Evolutionary conservation across 108 stramenopile genomes (phyloP).

Genomic region (Skeletonema potamos): DNA sequence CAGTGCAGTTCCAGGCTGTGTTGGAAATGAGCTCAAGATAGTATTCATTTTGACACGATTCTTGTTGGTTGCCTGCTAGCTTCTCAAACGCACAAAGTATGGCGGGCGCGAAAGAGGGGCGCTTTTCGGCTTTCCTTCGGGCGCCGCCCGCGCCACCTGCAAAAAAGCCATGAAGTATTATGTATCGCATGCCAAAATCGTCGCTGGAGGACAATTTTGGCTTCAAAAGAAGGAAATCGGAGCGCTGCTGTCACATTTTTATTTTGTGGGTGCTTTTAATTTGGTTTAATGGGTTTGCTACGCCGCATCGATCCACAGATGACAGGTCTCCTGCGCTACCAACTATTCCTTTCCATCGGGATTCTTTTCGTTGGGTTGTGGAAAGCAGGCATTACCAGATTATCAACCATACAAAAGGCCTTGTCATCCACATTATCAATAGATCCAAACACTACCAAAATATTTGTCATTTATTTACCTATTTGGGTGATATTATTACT

Average conservation of each 20-base stretch:
- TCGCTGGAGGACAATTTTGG: no score
- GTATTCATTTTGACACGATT: no score
- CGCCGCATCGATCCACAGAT: background rate
- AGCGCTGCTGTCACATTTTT: background rate
- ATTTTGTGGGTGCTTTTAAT: background rate
- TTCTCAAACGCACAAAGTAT: no score
- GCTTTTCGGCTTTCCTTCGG: no score
- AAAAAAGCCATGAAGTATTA: no score
- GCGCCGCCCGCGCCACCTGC: no score
- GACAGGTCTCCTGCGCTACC: constrained; percentile 57
- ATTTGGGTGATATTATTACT: constrained; percentile 56
- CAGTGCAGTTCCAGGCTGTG: no score
- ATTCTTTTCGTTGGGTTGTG: constrained; percentile 56
- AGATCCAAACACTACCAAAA: constrained; percentile 2
- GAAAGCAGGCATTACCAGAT: constrained; percentile 34
- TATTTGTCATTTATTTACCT: constrained; percentile 55
- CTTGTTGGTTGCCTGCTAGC: no score
- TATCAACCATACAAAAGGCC: constrained; percentile 1
- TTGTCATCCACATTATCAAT: background rate
- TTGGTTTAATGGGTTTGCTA: background rate
- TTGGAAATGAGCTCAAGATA: no score
- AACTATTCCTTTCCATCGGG: constrained; percentile 54
- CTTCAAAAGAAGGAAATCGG: no score
- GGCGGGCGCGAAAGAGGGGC: no score
- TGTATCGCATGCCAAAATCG: no score